Base-by-base conservation (phyloP, 2,329 filamentous ascomycete species). In the Tolypocladium cylindrosporum region DNA sequence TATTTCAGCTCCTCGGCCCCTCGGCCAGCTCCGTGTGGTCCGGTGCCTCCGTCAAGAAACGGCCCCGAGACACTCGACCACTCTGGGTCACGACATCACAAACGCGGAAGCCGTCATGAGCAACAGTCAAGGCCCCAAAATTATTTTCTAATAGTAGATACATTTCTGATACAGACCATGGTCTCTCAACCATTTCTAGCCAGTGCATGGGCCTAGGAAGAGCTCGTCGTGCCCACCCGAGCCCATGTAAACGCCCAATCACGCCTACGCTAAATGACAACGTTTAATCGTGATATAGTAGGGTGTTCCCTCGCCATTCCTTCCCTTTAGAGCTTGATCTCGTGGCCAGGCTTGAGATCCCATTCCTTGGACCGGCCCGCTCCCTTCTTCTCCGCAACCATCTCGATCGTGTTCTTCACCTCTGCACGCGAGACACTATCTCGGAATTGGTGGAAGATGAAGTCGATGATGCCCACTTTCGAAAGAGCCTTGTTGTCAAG, bases 361-460 rank as follows among this genome's bases (percentile, higher is more conserved):
- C 74, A 76, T 55, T 73, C 69, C 61, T 75, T 76, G 36, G 61
- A 57, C 21, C 71, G 66, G 2, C 73, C 73, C 31, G 66, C 56
- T 2, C 72, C 74, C 55, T 68, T 71, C 67, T 72, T 75, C 63
- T 74, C 73, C 2, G 74, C 74, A 41, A 76, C 69, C 50, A 68
- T 57, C 57, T 75, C 74, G 36, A 76, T 60, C 1, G 73, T 75
- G 37, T 75, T 75, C 68, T 74, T 75, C 24, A 75, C 74, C 59
- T 76, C 73, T 4, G 65, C 61, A 31, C 73, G 68, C 24, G 73
- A 73, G n/a, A 70, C 70, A 19, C 61, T 65, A 50, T 71, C 67
- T 24, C 68, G 70, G 48, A 76, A 73, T 58, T 71, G 69, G 41
- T 74, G 68, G 43, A 73, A 75, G 21, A 76, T 65, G 24, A 73